These are phyloP conservation scores for Ilex aquifolium DNA, from an alignment of 257 asterid species.

Conservation along the genomic window DNA sequence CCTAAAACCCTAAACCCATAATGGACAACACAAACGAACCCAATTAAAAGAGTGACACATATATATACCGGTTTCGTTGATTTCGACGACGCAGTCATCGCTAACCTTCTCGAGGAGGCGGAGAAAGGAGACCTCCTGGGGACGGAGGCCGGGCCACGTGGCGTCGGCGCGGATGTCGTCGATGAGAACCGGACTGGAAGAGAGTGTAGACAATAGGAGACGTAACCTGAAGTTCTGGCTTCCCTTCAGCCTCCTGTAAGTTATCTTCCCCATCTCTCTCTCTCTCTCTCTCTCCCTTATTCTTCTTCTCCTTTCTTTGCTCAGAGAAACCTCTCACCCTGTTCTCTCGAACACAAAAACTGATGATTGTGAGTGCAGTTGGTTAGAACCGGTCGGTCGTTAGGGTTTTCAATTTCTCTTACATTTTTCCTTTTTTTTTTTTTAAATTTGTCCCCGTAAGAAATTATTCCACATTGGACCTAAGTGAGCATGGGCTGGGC, in stretches of 20 bases:
- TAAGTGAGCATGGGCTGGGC: no score
- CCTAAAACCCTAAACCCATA: not conserved
- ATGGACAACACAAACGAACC: not conserved
- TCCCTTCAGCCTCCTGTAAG: constrained; percentile 61
- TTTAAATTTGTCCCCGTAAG: no score
- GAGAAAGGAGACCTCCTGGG: constrained; percentile 70
- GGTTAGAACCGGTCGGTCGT: no score
- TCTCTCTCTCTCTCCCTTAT: not conserved
- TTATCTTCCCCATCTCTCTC: constrained; percentile 39
- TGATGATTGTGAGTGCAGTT: no score
- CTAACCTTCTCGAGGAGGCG: constrained; percentile 66
- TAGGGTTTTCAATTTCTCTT: no score
- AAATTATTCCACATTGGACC: no score
- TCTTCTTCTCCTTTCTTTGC: not conserved
- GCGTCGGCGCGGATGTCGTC: constrained; percentile 76
- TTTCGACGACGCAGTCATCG: constrained; percentile 67
- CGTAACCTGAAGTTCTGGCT: constrained; percentile 72
- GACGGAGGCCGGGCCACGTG: constrained; percentile 73
- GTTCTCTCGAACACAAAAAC: no score
- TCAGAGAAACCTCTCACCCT: no score
- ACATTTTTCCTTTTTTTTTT: no score
- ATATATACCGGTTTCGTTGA: constrained; percentile 68
- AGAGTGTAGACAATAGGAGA: constrained; percentile 68
- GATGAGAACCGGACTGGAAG: constrained; percentile 61
- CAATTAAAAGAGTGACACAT: not conserved